These are phyloP conservation scores for Capsella rubella DNA, from an alignment of 441 rosid genomes.

Conservation along the genomic window DNA sequence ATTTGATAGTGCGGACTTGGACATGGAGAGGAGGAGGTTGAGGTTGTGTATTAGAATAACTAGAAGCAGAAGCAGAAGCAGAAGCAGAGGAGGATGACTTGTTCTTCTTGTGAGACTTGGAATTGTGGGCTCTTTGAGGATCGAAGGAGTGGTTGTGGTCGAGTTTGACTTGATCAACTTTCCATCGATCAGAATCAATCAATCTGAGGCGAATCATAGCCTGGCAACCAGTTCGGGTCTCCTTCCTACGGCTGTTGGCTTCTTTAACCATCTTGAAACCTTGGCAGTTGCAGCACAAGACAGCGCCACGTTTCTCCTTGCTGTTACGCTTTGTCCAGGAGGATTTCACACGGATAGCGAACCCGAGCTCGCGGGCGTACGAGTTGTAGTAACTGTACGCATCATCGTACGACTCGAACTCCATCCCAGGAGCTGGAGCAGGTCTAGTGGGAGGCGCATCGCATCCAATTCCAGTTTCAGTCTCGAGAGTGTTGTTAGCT, in stretches of 20 bases:
- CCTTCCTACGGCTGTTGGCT: conserved; percentile 72
- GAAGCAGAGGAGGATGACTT: conserved; percentile 34
- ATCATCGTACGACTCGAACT: conserved; percentile 85
- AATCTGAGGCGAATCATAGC: conserved; percentile 90
- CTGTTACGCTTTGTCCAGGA: conserved; percentile 97
- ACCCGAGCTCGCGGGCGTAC: conserved; percentile 81
- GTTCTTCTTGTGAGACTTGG: conserved; percentile 83
- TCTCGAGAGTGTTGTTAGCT: conserved; percentile 19
- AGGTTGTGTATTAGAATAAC: conserved; percentile 60
- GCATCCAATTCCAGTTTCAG: conserved; percentile 27
- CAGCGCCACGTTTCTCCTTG: conserved; percentile 99
- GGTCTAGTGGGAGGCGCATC: neutral
- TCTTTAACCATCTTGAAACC: conserved; percentile 90
- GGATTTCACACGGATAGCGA: conserved; percentile 88
- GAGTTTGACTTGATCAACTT: conserved; percentile 82
- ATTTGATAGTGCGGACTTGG: conserved; percentile 75
- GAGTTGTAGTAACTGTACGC: conserved; percentile 84
- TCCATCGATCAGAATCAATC: conserved; percentile 77
- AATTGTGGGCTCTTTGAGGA: conserved; percentile 77
- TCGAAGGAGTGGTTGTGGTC: conserved; percentile 88
- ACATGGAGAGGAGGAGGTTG: conserved; percentile 63
- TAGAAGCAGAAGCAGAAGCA: conserved; percentile 30
- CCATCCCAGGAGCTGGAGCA: conserved; percentile 58
- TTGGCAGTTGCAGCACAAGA: conserved; percentile 91
- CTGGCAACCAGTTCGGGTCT: conserved; percentile 87